These are phyloP conservation scores for Solanum raphanifolium DNA, from an alignment of 257 asterid genomes.

Conservation along the genomic window DNA sequence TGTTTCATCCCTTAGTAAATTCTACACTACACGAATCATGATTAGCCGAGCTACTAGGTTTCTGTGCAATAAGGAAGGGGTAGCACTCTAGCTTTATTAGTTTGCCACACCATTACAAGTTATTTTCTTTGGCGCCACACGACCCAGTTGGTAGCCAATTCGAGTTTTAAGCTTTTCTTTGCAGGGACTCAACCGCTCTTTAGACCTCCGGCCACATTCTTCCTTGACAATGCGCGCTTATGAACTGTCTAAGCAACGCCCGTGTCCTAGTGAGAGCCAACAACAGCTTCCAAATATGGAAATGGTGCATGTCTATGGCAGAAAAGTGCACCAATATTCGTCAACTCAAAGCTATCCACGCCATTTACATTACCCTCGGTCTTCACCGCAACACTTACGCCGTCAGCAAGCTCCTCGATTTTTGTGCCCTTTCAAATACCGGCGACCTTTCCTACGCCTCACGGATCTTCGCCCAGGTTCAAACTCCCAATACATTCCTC, in stretches of 20 bases:
- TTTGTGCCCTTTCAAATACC: conserved; percentile 29
- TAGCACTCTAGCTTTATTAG: neutral
- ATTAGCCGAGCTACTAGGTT: neutral
- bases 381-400: conserved; percentile 34
- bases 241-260: neutral
- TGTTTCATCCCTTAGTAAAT: neutral
- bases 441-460: conserved; percentile 49
- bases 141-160: neutral
- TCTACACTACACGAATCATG: neutral
- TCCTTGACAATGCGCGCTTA: neutral
- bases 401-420: conserved; percentile 60
- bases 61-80: neutral
- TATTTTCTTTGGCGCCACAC: neutral
- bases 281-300: conserved; percentile 20
- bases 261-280: neutral
- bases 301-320: conserved; percentile 25
- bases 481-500: conserved; percentile 48
- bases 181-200: neutral
- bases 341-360: conserved; percentile 60
- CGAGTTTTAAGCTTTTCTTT: neutral
- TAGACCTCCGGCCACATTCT: neutral
- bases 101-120: neutral
- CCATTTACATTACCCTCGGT: conserved; percentile 51
- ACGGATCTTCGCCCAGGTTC: conserved; percentile 41
- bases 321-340: conserved; percentile 33